phyloP scores from a whole-genome alignment of 1,284 basidiomycete species.

The Malassezia arunalokei region DNA sequence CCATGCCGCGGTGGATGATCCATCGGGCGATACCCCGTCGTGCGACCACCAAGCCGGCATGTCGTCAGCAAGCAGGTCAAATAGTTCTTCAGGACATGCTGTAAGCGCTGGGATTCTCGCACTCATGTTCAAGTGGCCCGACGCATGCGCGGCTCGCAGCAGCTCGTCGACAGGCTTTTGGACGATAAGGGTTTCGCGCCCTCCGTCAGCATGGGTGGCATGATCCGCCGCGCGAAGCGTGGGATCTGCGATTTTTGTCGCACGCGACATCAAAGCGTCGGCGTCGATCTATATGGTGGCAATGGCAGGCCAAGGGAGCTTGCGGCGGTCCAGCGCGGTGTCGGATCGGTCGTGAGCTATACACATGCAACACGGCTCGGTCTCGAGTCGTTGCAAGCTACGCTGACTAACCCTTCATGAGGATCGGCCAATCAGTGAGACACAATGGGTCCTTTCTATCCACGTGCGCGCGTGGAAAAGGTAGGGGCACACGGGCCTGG shows the following conservation, averaged over 20 bases:
- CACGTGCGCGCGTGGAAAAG: not conserved
- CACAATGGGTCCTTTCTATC: not conserved
- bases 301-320: too few relatives aligned
- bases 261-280: conserved; percentile 5
- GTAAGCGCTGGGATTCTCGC: not conserved
- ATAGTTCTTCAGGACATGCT: not conserved
- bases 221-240: too few relatives aligned
- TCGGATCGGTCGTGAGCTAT: too few relatives aligned
- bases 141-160: not conserved
- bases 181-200: not conserved
- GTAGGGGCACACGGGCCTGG: too few relatives aligned
- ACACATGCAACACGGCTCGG: too few relatives aligned
- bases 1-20: conserved; percentile 16
- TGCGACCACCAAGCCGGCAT: conserved; percentile 4
- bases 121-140: conserved; percentile 2
- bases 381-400: too few relatives aligned
- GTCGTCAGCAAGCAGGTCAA: not conserved
- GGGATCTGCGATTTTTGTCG: not conserved
- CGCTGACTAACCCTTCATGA: too few relatives aligned
- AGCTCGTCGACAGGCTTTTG: not conserved
- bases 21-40: not conserved
- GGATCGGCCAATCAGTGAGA: too few relatives aligned
- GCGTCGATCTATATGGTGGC: not conserved
- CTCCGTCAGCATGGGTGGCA: not conserved
- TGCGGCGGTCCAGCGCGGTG: too few relatives aligned